Evolutionary conservation across 176 grass and related monocot species (phyloP).

Genomic region (Metroxylon sagu): DNA sequence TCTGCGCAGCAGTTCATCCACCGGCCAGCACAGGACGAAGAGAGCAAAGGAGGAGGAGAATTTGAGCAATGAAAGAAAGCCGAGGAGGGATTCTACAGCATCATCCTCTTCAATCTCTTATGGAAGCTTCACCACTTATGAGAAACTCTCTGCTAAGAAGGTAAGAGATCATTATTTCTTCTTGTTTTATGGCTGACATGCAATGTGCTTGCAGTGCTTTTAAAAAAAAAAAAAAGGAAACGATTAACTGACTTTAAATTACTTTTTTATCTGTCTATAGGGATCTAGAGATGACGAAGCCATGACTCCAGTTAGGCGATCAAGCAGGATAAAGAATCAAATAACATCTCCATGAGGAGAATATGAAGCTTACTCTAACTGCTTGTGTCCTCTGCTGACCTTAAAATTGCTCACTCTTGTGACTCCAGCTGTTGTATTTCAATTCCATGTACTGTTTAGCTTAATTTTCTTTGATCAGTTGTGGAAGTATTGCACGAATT

Average conservation of each 20-base stretch:
- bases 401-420: no score
- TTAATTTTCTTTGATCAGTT: no score
- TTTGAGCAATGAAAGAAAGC: slow-evolving; percentile 16
- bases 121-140: slow-evolving; percentile 71
- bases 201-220: no score
- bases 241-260: no score
- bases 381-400: not conserved
- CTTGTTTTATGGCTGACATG: not conserved
- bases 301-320: slow-evolving; percentile 72
- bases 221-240: no score
- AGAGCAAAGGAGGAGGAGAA: slow-evolving; percentile 24
- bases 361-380: slow-evolving; percentile 11
- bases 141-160: slow-evolving; percentile 75
- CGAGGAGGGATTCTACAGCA: slow-evolving; percentile 46
- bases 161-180: slow-evolving; percentile 20
- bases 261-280: slow-evolving; percentile 23
- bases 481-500: slow-evolving; percentile 7
- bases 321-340: slow-evolving; percentile 56
- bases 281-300: slow-evolving; percentile 55
- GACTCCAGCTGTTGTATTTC: no score
- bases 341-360: slow-evolving; percentile 36
- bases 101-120: slow-evolving; percentile 45
- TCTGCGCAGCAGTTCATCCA: slow-evolving; percentile 25
- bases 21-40: slow-evolving; percentile 24
- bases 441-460: no score